Evolutionary conservation across 202 grass and related monocot species (phyloP).

Genomic region (Thinopyrum obtusiflorum): DNA sequence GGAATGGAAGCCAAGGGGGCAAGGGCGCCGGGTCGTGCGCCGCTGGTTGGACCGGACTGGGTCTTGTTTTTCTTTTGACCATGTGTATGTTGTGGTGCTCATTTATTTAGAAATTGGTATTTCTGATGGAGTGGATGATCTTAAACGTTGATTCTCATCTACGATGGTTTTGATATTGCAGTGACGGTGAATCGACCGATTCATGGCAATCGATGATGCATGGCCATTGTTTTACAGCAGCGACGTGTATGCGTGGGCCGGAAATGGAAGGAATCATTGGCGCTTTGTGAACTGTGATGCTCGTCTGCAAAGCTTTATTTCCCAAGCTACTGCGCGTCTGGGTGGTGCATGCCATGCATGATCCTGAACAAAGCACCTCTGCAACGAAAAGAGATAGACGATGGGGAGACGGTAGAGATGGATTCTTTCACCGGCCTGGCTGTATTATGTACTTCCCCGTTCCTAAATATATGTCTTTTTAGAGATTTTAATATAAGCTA

Average conservation of each 20-base stretch:
- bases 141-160: too few species aligned
- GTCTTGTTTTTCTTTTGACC: neutral
- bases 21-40: neutral
- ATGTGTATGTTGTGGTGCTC: neutral
- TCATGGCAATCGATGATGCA: neutral
- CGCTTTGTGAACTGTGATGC: conserved; percentile 25
- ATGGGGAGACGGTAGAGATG: neutral
- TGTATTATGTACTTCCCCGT: too few species aligned
- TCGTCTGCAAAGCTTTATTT: conserved; percentile 30
- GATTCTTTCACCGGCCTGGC: neutral
- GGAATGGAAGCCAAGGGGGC: conserved; percentile 7
- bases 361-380: neutral
- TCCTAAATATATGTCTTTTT: too few species aligned
- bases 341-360: neutral
- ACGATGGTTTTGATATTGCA: too few species aligned
- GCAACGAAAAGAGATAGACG: neutral
- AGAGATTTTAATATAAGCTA: too few species aligned
- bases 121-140: too few species aligned
- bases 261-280: conserved; percentile 15
- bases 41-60: neutral
- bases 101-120: too few species aligned
- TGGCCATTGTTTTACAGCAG: too few species aligned
- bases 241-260: too few species aligned
- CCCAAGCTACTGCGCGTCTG: neutral
- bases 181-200: neutral